phyloP scores from a whole-genome alignment of 2,329 filamentous ascomycete genomes.

The Tolypocladium sp. region DNA sequence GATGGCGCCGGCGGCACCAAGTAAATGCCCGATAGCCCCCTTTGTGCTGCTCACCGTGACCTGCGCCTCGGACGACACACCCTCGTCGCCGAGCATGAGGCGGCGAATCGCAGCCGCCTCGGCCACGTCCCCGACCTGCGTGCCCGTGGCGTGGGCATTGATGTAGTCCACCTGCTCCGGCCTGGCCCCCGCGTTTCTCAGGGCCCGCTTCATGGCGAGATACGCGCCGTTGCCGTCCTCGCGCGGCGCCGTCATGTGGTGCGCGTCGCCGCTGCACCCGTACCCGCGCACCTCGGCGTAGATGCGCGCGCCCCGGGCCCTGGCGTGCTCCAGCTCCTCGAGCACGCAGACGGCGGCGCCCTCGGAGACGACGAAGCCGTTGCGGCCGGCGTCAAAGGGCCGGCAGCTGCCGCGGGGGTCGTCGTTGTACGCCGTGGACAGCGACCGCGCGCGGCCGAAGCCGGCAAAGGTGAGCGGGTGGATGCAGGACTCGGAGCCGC shows the following conservation, averaged over 20 bases:
- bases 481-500: conserved; percentile 89
- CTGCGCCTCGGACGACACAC: conserved; percentile 47
- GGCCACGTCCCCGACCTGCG: conserved; percentile 73
- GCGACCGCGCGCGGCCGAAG: conserved; percentile 78
- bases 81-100: conserved; percentile 66
- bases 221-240: conserved; percentile 75
- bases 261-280: conserved; percentile 79
- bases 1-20: conserved; percentile 84
- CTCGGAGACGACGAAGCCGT: conserved; percentile 88
- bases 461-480: conserved; percentile 89
- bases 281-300: conserved; percentile 89
- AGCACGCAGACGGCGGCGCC: conserved; percentile 81
- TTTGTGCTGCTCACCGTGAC: conserved; percentile 91
- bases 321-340: conserved; percentile 86
- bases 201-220: conserved; percentile 74
- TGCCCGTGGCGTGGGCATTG: conserved; percentile 92
- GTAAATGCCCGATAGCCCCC: conserved; percentile 80
- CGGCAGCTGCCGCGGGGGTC: conserved; percentile 63
- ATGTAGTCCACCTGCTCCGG: conserved; percentile 77
- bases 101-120: conserved; percentile 77
- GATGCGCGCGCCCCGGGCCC: conserved; percentile 65
- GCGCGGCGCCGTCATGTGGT: conserved; percentile 87
- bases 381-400: conserved; percentile 73
- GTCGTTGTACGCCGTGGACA: conserved; percentile 75
- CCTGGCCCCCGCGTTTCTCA: conserved; percentile 60